These are phyloP conservation scores for Neofusicoccum cordaticola DNA, from an alignment of 2,329 filamentous ascomycete genomes.

Conservation along the genomic window DNA sequence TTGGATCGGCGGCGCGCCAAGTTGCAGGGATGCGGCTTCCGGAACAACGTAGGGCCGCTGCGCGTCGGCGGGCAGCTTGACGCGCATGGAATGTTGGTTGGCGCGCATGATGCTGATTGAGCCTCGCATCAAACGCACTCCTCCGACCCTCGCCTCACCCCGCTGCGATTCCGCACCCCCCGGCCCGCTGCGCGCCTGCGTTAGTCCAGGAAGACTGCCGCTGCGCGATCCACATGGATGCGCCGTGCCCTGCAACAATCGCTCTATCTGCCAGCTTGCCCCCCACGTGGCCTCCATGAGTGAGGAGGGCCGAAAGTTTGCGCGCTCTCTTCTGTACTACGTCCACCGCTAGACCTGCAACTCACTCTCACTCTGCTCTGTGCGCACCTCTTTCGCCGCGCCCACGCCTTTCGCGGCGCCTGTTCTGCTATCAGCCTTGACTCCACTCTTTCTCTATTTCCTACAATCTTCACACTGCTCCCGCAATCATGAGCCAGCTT, in stretches of 20 bases:
- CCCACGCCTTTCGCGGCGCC: background rate
- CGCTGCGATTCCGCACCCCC: background rate
- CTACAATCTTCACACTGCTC: background rate
- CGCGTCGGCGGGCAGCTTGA: background rate
- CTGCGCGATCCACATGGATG: background rate
- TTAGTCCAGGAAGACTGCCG: background rate
- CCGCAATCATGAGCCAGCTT: constrained; percentile 2
- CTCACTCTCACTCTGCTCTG: background rate
- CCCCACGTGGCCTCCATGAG: constrained; percentile 12
- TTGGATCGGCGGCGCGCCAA: background rate
- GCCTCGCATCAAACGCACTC: background rate
- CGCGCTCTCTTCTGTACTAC: background rate
- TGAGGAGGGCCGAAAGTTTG: background rate
- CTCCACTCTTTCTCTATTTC: background rate
- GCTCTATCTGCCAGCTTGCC: background rate
- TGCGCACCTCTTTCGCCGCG: background rate
- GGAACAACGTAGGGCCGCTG: background rate
- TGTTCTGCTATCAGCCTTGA: too few species aligned
- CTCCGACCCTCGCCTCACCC: background rate
- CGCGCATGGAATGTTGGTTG: background rate
- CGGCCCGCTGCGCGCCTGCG: background rate
- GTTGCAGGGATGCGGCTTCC: background rate
- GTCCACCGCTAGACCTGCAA: background rate
- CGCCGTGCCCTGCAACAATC: background rate
- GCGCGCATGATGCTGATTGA: background rate